Conservation (phyloP, 208 protist genomes). For the Naegleria gruberi region DNA sequence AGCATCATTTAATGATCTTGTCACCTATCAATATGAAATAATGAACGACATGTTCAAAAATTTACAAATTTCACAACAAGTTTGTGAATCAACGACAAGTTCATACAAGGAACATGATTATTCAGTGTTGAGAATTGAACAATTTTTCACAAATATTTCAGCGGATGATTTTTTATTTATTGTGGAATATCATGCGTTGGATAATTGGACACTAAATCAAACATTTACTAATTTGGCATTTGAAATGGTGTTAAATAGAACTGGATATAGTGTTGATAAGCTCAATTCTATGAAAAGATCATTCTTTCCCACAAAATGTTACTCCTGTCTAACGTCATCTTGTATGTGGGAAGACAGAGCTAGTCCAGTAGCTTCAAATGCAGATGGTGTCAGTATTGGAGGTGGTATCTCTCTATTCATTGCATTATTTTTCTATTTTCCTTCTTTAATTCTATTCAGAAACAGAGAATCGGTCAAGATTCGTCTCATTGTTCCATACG, state of each 20-base stretch:
- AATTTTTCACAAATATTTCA: background rate
- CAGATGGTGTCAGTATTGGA: background rate
- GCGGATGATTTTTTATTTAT: too few relatives aligned
- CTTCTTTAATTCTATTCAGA: background rate
- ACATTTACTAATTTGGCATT: background rate
- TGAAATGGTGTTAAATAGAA: background rate
- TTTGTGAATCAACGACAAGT: background rate
- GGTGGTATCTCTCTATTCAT: background rate
- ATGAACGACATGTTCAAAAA: background rate
- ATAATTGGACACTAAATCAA: background rate
- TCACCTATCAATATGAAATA: background rate
- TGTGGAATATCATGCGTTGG: background rate
- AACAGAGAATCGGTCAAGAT: background rate
- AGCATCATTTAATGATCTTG: background rate
- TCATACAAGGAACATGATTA: background rate
- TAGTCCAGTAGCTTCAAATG: background rate
- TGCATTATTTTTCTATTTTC: background rate
- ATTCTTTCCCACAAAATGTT: background rate
- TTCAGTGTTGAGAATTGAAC: background rate
- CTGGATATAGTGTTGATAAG: background rate
- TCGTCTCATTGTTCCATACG: background rate
- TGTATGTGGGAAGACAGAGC: background rate
- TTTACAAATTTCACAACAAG: background rate
- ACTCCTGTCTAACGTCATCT: background rate
- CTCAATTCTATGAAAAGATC: background rate